A percentile compares a stretch with the other conserved stretches of the same genome.
phyloP scores from a whole-genome alignment of 352 stramenopile genomes.

The Phytopythium kandeliae region DNA sequence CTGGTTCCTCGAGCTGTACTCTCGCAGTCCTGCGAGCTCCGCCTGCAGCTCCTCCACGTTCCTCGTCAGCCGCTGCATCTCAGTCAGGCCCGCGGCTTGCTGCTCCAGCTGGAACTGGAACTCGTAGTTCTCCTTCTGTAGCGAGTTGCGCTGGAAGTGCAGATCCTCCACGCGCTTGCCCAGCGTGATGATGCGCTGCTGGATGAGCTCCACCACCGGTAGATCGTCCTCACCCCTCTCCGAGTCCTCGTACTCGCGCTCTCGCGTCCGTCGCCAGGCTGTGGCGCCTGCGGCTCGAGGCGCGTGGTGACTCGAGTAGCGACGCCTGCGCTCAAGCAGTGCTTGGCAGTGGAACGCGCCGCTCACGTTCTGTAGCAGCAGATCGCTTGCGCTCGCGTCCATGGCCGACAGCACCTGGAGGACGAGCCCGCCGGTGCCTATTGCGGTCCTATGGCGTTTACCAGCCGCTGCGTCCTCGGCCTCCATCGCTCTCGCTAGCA shows the following conservation, averaged over 20 bases:
- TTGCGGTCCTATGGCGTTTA: too few species aligned
- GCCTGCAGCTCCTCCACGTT: conserved; percentile 33
- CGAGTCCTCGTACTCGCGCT: conserved; percentile 16
- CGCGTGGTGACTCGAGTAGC: neutral
- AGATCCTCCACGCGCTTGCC: conserved; percentile 63
- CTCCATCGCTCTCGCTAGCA: conserved; percentile 26
- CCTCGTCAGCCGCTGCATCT: conserved; percentile 31
- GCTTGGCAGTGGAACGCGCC: conserved; percentile 46
- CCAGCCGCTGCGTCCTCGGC: neutral
- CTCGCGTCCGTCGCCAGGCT: conserved; percentile 11
- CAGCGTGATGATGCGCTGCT: conserved; percentile 50
- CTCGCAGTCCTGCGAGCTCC: conserved; percentile 26
- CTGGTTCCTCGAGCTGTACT: conserved; percentile 14
- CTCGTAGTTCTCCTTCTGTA: conserved; percentile 76
- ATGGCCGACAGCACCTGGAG: conserved; percentile 39
- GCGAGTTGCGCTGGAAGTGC: conserved; percentile 59
- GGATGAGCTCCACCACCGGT: conserved; percentile 33
- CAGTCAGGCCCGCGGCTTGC: conserved; percentile 35
- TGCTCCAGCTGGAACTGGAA: conserved; percentile 64
- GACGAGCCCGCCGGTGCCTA: neutral
- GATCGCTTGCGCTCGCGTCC: conserved; percentile 30
- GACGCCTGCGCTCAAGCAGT: conserved; percentile 31
- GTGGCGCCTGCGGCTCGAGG: conserved; percentile 3
- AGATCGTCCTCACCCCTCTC: conserved; percentile 11
- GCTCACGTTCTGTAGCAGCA: conserved; percentile 31